Base-by-base conservation (phyloP, 2,329 filamentous ascomycete genomes). In the Fusarium setosum region DNA sequence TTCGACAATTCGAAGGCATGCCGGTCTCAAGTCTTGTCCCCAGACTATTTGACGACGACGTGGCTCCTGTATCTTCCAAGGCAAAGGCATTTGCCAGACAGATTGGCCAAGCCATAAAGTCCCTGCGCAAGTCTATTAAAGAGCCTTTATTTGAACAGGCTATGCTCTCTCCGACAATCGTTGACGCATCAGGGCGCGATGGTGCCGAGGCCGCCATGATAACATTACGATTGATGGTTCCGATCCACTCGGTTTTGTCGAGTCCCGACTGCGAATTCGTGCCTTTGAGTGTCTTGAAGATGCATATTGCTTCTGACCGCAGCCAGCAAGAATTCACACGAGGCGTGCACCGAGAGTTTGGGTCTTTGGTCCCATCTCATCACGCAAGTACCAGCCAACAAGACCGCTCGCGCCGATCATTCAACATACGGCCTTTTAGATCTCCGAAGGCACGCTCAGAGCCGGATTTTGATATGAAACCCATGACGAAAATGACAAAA, bases 271-370 rank as follows among this genome's bases (percentile, higher is more conserved):
- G 86, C 68, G 81, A 83, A 54, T 89, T 90, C 65, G 81, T 84
- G 3, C 88, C 90, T 0, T 77, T 91, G 26, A 84, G 78, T 44
- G 87, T 92, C 62, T 91, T 92, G 79, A 88, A 86, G 65, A 80
- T 85, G 4, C 87, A 89, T 59, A 90, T 92, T 74, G 84, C 89
- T 61, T 82, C 86, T 0, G 86, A 88, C 69, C 79, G 82, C 0
- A 84, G 88, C 67, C 83, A 88, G 40, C 81, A 85, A 4, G 83
- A 82, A 3, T 92, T 92, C 68, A 82, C 84, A 1, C 83, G 85
- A 56, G 82, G 83, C 34, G 82, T 90, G 5, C 85, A 88, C 68
- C 82, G 85, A 59, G 89, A 91, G 62, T 82, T 91, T 57, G 82
- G 83, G 17, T 82, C 80, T 17, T 72, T 85, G 11, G 68, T 84